Percentiles rank a stretch among this genome's conserved stretches.
These are phyloP conservation scores for Nicotiana noctiflora DNA, from an alignment of 257 asterid genomes.

Conservation along the genomic window DNA sequence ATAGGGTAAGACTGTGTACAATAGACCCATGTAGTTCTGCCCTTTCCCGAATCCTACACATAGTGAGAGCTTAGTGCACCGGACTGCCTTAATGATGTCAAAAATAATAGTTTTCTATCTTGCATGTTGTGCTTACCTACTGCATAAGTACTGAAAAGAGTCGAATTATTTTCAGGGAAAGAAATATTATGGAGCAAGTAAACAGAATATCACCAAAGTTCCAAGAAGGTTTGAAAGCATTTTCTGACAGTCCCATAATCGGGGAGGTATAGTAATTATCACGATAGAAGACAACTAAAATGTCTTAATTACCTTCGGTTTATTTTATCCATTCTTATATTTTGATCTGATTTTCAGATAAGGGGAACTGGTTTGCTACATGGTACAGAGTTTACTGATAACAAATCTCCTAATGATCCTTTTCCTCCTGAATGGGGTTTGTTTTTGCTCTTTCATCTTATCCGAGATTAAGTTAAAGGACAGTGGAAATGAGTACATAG, in stretches of 20 bases:
- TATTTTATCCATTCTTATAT: neutral
- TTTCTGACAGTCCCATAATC: slow-evolving; percentile 71
- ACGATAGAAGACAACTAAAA: neutral
- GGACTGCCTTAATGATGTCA: too few species aligned
- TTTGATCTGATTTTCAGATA: slow-evolving; percentile 38
- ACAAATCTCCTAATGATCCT: slow-evolving; percentile 80
- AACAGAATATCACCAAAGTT: slow-evolving; percentile 74
- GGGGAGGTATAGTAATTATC: slow-evolving; percentile 61
- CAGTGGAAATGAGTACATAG: too few species aligned
- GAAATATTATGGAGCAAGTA: slow-evolving; percentile 60
- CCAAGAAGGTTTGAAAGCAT: slow-evolving; percentile 77
- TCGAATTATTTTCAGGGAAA: slow-evolving; percentile 46
- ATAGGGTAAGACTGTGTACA: too few species aligned
- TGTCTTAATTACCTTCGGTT: neutral
- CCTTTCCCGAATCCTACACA: too few species aligned
- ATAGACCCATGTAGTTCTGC: too few species aligned
- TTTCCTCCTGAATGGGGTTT: slow-evolving; percentile 96
- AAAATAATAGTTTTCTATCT: neutral
- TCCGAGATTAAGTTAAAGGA: neutral
- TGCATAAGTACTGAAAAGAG: neutral
- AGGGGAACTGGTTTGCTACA: slow-evolving; percentile 86
- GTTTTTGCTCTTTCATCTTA: neutral
- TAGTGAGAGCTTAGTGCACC: too few species aligned
- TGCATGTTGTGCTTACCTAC: neutral
- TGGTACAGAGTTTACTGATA: slow-evolving; percentile 79